Evolutionary conservation across 2,329 filamentous ascomycete species (phyloP), one percentile per base, ranked within the genome.

Genomic region (Stachybotrys elegans): DNA sequence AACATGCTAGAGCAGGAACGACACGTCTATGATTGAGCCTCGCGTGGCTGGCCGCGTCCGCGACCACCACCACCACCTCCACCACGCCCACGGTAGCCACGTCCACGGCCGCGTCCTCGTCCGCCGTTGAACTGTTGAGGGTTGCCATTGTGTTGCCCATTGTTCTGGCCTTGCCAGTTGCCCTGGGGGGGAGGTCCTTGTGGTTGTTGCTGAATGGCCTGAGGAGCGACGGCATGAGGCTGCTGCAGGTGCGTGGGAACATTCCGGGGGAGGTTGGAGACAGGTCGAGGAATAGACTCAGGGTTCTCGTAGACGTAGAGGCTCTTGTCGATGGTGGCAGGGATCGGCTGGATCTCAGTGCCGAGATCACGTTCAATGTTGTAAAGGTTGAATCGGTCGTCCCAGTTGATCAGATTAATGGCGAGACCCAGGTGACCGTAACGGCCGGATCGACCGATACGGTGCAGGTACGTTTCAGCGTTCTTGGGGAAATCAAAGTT

Each of bases 401-500:
- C 93, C 93, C 93, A 98, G 67, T 95, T 97, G 76, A 98, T 98
- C 64, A 98, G 75, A 69, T 98, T 98, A 63, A 98, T 98, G 51
- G 94, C 94, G 54, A 98, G 75, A 78, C 93, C 93, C 60, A 97
- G 78, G 70, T 98, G 93, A 53, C 93, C 93, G 63, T 95, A 98
- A 53, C 93, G 88, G 54, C 93, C 93, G 42, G 93, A 98, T 62
- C 93, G 88, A 74, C 93, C 93, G 63, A 98, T 98, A 55, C 93
- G 89, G 71, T 98, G 93, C 46, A 98, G 83, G 63, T 98, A 98
- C 0, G 93, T 98, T 71, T 98, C 93, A 14, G 93, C 94, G 59
- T 98, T 98, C 74, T 98, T 98, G 43, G 93, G 93, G 66, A 98
- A 98, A 61, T 98, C 93, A 60, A 98, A 98, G 73, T 98, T 98